Percentiles rank a stretch among this genome's conserved stretches.
phyloP scores from a whole-genome alignment of 1,139 yeast genomes.

The Saccharomyces hybrid region DNA sequence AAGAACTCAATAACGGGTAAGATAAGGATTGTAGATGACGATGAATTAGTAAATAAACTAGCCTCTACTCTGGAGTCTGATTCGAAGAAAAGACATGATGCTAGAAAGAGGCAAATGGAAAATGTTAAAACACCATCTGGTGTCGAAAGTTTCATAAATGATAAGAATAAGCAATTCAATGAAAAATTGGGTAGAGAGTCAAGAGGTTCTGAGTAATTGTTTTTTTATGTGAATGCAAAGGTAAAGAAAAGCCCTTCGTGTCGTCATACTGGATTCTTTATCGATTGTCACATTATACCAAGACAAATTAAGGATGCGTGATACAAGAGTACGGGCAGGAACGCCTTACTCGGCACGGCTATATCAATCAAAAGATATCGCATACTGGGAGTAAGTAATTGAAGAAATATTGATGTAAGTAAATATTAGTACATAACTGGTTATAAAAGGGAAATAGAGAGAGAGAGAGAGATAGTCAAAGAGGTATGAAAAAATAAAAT shows the following conservation, averaged over 20 bases:
- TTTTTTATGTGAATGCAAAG: background rate
- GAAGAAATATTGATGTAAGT: background rate
- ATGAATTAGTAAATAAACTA: constrained; percentile 18
- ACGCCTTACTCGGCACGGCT: background rate
- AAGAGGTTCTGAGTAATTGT: background rate
- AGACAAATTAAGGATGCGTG: background rate
- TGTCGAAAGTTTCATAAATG: constrained; percentile 42
- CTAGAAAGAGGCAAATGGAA: constrained; percentile 16
- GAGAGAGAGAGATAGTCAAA: background rate
- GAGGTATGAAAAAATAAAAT: background rate
- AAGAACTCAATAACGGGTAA: constrained; percentile 13
- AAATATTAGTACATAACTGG: background rate
- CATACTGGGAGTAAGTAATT: background rate
- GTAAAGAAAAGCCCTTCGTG: background rate
- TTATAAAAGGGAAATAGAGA: background rate
- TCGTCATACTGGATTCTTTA: background rate
- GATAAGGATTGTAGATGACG: constrained; percentile 14
- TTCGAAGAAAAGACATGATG: constrained; percentile 22
- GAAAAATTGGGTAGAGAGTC: constrained; percentile 45
- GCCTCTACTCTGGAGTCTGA: constrained; percentile 20
- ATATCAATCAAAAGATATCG: background rate
- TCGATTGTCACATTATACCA: background rate
- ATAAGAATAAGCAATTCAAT: constrained; percentile 73
- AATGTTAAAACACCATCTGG: constrained; percentile 4
- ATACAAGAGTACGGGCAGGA: background rate